Evolutionary conservation across 2,329 filamentous ascomycete genomes (phyloP).

Genomic region (Trichoderma cornu-damae): DNA sequence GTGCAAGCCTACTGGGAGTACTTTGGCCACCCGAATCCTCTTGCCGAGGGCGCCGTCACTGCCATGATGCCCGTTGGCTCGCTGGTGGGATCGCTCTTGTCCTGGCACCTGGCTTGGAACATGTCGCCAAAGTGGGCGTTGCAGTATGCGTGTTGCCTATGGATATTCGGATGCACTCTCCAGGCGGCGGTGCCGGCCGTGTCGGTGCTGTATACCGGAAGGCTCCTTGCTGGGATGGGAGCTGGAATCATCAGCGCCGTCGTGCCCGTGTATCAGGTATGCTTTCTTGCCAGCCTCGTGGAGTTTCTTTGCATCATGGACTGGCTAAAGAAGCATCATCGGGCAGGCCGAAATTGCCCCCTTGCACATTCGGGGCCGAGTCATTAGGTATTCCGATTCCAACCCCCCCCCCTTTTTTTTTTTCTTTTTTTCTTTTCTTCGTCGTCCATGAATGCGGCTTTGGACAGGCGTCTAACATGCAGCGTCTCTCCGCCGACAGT

Average conservation of each 20-base stretch:
- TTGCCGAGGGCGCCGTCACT: slow-evolving; percentile 64
- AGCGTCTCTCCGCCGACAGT: slow-evolving; percentile 16
- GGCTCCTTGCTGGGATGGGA: slow-evolving; percentile 65
- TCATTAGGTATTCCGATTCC: slow-evolving; percentile 39
- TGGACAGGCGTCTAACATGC: not conserved
- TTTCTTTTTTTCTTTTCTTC: not conserved
- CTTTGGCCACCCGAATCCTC: slow-evolving; percentile 56
- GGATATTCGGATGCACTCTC: slow-evolving; percentile 49
- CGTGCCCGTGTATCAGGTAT: slow-evolving; percentile 60
- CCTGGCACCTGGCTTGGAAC: slow-evolving; percentile 47
- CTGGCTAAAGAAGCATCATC: too few relatives aligned
- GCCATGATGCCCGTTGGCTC: slow-evolving; percentile 70
- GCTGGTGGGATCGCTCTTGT: slow-evolving; percentile 52
- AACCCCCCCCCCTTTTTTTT: too few relatives aligned
- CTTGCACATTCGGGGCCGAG: slow-evolving; percentile 52
- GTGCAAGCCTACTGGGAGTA: slow-evolving; percentile 66
- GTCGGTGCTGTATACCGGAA: slow-evolving; percentile 65
- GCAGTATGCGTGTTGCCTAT: slow-evolving; percentile 46
- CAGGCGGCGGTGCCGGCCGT: slow-evolving; percentile 61
- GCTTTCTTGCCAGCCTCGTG: not conserved
- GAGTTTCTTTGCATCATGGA: too few relatives aligned
- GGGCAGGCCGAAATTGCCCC: slow-evolving; percentile 54
- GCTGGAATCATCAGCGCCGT: slow-evolving; percentile 70
- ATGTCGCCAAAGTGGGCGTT: slow-evolving; percentile 47
- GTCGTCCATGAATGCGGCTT: not conserved